Evolutionary conservation across 345 rosid genomes (phyloP), one percentile per base, ranked within the genome.

Genomic region (Acer negundo): DNA sequence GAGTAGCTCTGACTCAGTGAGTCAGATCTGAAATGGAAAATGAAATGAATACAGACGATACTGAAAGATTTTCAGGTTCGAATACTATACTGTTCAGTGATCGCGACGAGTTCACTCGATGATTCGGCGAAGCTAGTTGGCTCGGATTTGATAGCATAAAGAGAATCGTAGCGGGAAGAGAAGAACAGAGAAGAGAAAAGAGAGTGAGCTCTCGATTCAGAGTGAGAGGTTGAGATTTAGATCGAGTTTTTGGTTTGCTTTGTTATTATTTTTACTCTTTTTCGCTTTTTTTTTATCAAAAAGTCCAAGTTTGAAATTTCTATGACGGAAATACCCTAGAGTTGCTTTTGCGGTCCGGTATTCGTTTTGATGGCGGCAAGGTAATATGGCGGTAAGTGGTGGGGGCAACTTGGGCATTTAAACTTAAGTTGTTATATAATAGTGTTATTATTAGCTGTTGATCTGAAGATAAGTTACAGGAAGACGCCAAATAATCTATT

Each of bases 21-120:
- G 64, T 67, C 79, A 80, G 89, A 88, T 92, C 92, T 84, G 81
- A 35, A 62, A 85, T 19, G 69, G 20, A 44, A 26, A 28, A 26
- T 15, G 16, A 76, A 72, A 28, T 61, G 80, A 74, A n/a, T 72
- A 69, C 28, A 64, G 46, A 35, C 3, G 56, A 38, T 24, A n/a
- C 6, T 7, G 4, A 15, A 2, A 3, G 53, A 44, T 19, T 65
- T 64, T 58, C 15, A 5, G 24, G 49, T 17, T 38, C 2, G 9
- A 44, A n/a, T 23, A 56, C n/a, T 10, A 66, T 22, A 10, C 13
- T 31, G 66, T 42, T 38, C 24, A 62, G 65, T n/a, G 73, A 44
- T 69, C 69, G 31, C 56, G 47, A 55, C 69, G 69, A 75, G 51
- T 80, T 42, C 13, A 78, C 70, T 56, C 65, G 69, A 70, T 12